Percentiles rank a stretch among this genome's conserved stretches.
phyloP scores from a whole-genome alignment of 2,329 filamentous ascomycete species.

The Paracamarosporium sp. region DNA sequence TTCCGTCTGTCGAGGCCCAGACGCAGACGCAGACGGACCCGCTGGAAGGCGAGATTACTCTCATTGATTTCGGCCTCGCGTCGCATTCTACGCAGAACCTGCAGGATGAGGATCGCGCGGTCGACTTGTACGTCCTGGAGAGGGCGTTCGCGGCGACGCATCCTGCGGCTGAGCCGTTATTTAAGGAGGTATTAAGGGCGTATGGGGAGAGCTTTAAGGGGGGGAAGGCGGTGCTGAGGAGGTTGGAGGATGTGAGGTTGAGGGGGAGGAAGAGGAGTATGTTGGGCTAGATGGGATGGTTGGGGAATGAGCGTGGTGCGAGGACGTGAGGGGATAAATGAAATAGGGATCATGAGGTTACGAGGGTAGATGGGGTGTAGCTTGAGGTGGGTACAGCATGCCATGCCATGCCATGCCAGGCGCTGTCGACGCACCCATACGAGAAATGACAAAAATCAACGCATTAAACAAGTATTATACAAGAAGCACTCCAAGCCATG shows the following conservation, averaged over 20 bases:
- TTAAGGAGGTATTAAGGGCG: constrained; percentile 73
- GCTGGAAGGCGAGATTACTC: constrained; percentile 75
- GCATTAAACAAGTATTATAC: too few relatives aligned
- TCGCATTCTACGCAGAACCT: constrained; percentile 71
- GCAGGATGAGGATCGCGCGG: constrained; percentile 90
- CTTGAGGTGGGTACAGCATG: too few relatives aligned
- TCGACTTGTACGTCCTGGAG: constrained; percentile 95
- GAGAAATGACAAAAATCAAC: too few relatives aligned
- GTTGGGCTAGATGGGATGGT: too few relatives aligned
- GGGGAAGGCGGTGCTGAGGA: constrained; percentile 75
- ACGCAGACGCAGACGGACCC: constrained; percentile 10
- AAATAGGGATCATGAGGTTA: too few relatives aligned
- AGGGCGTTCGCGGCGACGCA: constrained; percentile 95
- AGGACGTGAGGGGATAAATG: too few relatives aligned
- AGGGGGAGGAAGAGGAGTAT: constrained; percentile 96
- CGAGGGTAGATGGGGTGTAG: too few relatives aligned
- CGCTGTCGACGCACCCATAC: too few relatives aligned
- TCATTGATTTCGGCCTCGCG: constrained; percentile 89
- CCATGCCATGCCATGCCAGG: too few relatives aligned
- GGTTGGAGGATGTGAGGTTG: constrained; percentile 90
- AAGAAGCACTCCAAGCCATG: too few relatives aligned
- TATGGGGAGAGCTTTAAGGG: constrained; percentile 81
- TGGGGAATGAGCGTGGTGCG: too few relatives aligned
- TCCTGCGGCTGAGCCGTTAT: constrained; percentile 80
- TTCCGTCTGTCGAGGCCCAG: constrained; percentile 9